phyloP scores from a whole-genome alignment of 1,284 basidiomycete genomes.

The Heterobasidion annosum region DNA sequence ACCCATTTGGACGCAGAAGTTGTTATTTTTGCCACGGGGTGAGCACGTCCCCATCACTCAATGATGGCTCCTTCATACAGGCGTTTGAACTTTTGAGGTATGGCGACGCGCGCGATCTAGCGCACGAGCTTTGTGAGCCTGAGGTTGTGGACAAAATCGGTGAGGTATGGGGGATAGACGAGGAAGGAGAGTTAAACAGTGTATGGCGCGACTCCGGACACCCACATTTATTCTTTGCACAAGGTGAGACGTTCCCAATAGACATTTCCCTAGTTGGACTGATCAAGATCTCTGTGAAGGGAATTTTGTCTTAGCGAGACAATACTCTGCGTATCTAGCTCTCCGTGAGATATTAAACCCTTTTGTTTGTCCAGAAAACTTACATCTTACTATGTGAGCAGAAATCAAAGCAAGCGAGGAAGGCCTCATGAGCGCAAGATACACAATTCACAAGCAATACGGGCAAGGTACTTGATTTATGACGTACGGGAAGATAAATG shows the following conservation, averaged over 20 bases:
- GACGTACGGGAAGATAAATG: too few species aligned
- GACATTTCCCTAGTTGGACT: not conserved
- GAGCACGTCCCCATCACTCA: constrained; percentile 5
- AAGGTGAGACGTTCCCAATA: constrained; percentile 25
- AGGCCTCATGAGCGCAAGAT: constrained; percentile 35
- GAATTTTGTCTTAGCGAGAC: constrained; percentile 43
- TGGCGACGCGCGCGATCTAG: constrained; percentile 27
- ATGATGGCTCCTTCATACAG: constrained; percentile 10
- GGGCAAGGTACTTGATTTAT: not conserved
- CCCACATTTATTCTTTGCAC: constrained; percentile 46
- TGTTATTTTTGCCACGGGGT: constrained; percentile 63
- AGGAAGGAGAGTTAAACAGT: constrained; percentile 47
- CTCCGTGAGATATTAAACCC: constrained; percentile 34
- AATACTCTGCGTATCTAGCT: constrained; percentile 49
- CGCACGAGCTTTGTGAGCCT: constrained; percentile 37
- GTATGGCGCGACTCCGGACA: constrained; percentile 41
- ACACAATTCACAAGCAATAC: constrained; percentile 10
- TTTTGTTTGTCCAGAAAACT: not conserved
- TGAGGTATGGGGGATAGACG: constrained; percentile 47
- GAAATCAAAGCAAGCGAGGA: constrained; percentile 55
- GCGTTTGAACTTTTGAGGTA: constrained; percentile 21
- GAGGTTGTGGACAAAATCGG: constrained; percentile 36
- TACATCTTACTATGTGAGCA: constrained; percentile 13
- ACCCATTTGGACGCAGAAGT: constrained; percentile 57
- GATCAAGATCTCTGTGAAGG: constrained; percentile 23